These are phyloP conservation scores for Colletotrichum sp. DNA, from an alignment of 2,329 filamentous ascomycete genomes.

Conservation along the genomic window DNA sequence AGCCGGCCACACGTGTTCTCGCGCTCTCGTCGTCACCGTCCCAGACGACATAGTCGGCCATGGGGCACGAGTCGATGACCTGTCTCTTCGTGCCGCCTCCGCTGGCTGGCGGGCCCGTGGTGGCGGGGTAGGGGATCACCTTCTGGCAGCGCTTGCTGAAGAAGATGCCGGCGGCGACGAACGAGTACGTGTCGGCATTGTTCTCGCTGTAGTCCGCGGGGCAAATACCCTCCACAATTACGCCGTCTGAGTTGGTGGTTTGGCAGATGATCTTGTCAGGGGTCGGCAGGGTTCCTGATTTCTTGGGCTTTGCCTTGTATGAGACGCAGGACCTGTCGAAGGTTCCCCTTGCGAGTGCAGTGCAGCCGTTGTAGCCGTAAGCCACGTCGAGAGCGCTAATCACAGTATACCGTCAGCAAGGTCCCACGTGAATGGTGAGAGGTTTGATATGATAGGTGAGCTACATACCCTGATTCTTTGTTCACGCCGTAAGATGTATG, in stretches of 20 bases:
- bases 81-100: neutral
- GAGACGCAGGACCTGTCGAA: neutral
- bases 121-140: neutral
- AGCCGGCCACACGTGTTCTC: neutral
- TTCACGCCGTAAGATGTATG: neutral
- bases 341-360: neutral
- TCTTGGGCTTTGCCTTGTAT: neutral
- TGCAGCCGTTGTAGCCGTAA: neutral
- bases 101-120: neutral
- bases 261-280: neutral
- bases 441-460: neutral
- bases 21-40: neutral
- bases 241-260: neutral
- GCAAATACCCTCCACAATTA: neutral
- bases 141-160: neutral
- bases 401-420: neutral
- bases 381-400: neutral
- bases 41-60: neutral
- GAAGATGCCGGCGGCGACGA: neutral
- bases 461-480: neutral
- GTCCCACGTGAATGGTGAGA: neutral
- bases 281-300: neutral
- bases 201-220: neutral
- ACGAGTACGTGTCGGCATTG: neutral
- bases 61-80: neutral